A percentile compares a stretch with the other conserved stretches of the same genome.
These are phyloP conservation scores for Podila horticola DNA, from an alignment of 192 early-diverging fungal genomes.

Conservation along the genomic window DNA sequence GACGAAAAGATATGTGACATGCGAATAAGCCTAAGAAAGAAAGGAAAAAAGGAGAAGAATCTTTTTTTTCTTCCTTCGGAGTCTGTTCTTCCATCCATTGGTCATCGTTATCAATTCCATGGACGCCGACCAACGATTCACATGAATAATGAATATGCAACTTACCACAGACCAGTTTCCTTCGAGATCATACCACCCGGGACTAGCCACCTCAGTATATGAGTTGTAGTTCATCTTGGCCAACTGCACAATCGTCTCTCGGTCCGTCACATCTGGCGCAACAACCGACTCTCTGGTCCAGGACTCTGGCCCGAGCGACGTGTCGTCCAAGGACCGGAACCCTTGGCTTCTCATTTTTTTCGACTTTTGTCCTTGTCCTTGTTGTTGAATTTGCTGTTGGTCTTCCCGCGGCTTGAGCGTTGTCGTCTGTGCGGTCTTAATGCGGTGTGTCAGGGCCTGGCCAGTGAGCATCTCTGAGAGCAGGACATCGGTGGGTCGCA, in stretches of 20 bases:
- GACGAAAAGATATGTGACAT: background rate
- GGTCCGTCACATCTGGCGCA: conserved; percentile 80
- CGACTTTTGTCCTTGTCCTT: conserved; percentile 14
- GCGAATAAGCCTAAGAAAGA: background rate
- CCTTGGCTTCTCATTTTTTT: conserved; percentile 30
- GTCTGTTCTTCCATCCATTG: no score
- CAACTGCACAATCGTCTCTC: conserved; percentile 74
- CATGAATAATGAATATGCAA: no score
- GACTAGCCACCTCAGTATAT: conserved; percentile 71
- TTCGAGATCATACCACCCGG: conserved; percentile 77
- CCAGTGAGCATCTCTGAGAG: conserved; percentile 22
- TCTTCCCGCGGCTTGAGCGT: conserved; percentile 5
- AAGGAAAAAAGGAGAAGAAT: background rate
- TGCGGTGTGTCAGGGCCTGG: conserved; percentile 16
- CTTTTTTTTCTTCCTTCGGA: background rate
- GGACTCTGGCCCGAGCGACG: conserved; percentile 27
- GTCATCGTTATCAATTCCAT: no score
- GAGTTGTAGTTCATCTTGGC: conserved; percentile 89
- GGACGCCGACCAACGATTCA: no score
- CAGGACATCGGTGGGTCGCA: background rate
- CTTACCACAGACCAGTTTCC: conserved; percentile 69
- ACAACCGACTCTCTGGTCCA: conserved; percentile 24
- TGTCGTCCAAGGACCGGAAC: conserved; percentile 16
- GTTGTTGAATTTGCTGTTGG: background rate
- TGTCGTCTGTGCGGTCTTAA: conserved; percentile 4